phyloP scores from a whole-genome alignment of 2,329 filamentous ascomycete species.

The Samsoniella hepiali region DNA sequence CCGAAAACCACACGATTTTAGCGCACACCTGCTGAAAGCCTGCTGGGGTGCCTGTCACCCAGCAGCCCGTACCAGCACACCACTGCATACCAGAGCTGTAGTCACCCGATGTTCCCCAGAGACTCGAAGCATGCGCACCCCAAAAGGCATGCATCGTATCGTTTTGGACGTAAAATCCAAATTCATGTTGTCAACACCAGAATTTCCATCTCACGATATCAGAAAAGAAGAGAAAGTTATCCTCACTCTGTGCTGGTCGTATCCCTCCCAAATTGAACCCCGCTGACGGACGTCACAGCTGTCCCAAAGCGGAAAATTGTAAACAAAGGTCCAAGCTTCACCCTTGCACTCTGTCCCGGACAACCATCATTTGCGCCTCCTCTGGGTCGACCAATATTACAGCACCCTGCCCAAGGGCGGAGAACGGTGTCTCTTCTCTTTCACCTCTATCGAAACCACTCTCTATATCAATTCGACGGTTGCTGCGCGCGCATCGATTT shows the following conservation, averaged over 20 bases:
- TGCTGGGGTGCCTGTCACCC: background rate
- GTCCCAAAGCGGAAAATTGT: constrained; percentile 39
- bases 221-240: constrained; percentile 21
- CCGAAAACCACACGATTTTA: background rate
- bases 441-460: constrained; percentile 6
- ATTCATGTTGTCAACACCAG: constrained; percentile 9
- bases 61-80: background rate
- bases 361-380: constrained; percentile 28
- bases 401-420: constrained; percentile 13
- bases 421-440: constrained; percentile 5
- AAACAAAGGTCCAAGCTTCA: constrained; percentile 39
- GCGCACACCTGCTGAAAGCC: background rate
- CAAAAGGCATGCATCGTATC: background rate
- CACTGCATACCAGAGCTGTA: constrained; percentile 12
- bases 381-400: constrained; percentile 16
- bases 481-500: constrained; percentile 13
- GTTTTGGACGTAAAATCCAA: background rate
- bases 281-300: constrained; percentile 28
- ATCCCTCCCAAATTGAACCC: constrained; percentile 18
- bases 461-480: constrained; percentile 1
- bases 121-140: background rate
- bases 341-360: constrained; percentile 34
- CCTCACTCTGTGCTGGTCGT: constrained; percentile 18
- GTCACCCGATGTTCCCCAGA: constrained; percentile 6
- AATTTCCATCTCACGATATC: constrained; percentile 24